Evolutionary conservation across 495 filamentous ascomycete species (phyloP).

Genomic region (Polyplosphaeria fusca): DNA sequence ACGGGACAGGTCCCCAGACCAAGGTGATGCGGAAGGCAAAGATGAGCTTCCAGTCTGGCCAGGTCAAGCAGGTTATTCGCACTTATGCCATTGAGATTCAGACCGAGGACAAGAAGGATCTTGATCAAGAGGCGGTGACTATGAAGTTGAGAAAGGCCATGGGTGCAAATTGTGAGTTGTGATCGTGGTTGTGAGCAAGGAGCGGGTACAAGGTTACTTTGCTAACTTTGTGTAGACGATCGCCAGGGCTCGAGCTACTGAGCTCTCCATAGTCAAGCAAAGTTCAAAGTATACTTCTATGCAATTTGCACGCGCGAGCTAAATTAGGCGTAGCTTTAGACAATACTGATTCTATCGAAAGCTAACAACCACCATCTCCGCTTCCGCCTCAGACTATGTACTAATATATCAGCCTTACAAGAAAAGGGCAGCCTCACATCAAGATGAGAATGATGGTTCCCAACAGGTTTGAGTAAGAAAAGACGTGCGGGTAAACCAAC

Average conservation of each 20-base stretch:
- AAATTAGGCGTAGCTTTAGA: too few species aligned
- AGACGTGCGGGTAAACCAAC: too few species aligned
- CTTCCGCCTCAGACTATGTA: too few species aligned
- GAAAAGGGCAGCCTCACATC: too few species aligned
- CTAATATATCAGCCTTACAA: too few species aligned
- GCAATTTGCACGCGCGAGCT: too few species aligned
- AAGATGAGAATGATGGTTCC: too few species aligned
- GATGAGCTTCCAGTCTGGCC: constrained; percentile 55
- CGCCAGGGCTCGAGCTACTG: background rate
- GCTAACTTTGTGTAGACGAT: background rate
- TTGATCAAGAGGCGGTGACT: constrained; percentile 55
- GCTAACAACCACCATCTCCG: too few species aligned
- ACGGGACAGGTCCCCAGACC: constrained; percentile 36
- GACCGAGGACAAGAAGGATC: constrained; percentile 49
- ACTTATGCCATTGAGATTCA: constrained; percentile 55
- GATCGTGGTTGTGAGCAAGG: background rate
- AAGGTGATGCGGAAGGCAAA: constrained; percentile 60
- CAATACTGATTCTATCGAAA: too few species aligned
- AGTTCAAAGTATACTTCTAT: too few species aligned
- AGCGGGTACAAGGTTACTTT: background rate
- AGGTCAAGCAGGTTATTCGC: constrained; percentile 53
- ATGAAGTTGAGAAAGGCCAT: constrained; percentile 52
- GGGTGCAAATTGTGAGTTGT: constrained; percentile 56
- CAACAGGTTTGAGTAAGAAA: too few species aligned
- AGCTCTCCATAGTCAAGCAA: too few species aligned